Evolutionary conservation across 768 basidiomycete genomes (phyloP), one percentile per base, ranked within the genome.

Genomic region (Hericium erinaceus): DNA sequence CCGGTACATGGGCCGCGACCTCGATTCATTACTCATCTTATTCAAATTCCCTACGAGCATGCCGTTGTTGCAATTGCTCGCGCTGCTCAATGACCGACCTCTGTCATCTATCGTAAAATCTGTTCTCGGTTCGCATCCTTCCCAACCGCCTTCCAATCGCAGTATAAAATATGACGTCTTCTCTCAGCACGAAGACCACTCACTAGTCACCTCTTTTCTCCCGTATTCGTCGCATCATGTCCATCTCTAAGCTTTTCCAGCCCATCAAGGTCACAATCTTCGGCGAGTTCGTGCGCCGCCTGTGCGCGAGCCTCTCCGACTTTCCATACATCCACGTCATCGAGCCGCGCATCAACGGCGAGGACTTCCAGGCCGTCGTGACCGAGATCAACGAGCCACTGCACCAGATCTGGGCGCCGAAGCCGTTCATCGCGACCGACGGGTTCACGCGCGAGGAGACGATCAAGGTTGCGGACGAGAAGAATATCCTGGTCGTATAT

Each of bases 381-480:
- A 16, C 8, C 26, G 49, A 51, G 49, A 70, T 71, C 1, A 80
- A 75, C 53, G 74, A 78, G 52, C 77, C 79, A 59, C 50, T 81
- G 28, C 70, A 77, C 13, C 58, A 69, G 2, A 74, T 80, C 6
- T 82, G 81, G 80, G 67, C 70, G 7, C 70, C 73, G 0, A 65
- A 70, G 10, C 65, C 66, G 0, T 68, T 75, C 52, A 74, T 82
- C 54, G 69, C 68, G 12, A 74, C 76, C 3, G 79, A 79, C 22
- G 77, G 75, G 2, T 75, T 79, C 61, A 72, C 70, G 1, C 68
- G 74, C 3, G 70, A 77, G 44, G 64, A 62, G 0, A 80, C 78
- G 0, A 54, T 78, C 2, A 60, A 65, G 22, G 61, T 61, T 0
- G 78, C 74, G 1, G 73, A 78, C 46, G 62, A 65, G 52, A 52